Conservation (phyloP, 116 monocot genomes). For the Iris pallida region DNA sequence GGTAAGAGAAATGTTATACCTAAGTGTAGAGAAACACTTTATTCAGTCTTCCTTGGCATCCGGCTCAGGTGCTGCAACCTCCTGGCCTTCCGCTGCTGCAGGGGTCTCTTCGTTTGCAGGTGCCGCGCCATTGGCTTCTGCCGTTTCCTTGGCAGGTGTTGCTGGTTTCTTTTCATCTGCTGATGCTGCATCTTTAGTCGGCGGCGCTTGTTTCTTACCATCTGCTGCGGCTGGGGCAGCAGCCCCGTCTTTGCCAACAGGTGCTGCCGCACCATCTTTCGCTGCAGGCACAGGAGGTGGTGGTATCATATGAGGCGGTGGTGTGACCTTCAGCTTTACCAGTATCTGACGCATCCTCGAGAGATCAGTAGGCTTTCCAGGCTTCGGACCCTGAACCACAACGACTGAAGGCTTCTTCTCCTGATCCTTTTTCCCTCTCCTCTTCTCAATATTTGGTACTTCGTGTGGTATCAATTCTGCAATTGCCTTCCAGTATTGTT, state of each 20-base stretch:
- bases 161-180: not conserved
- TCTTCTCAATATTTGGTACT: slow-evolving; percentile 80
- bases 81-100: not conserved
- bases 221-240: slow-evolving; percentile 3
- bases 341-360: slow-evolving; percentile 78
- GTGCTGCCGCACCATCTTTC: slow-evolving; percentile 26
- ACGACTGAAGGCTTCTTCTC: slow-evolving; percentile 71
- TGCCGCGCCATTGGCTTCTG: not conserved
- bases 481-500: slow-evolving; percentile 88
- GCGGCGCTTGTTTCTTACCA: not conserved
- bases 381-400: slow-evolving; percentile 81
- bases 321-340: slow-evolving; percentile 63
- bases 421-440: slow-evolving; percentile 66
- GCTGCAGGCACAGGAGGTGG: slow-evolving; percentile 18
- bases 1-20: too few relatives aligned
- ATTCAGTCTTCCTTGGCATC: too few relatives aligned
- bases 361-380: slow-evolving; percentile 90
- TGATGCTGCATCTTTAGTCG: not conserved
- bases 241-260: slow-evolving; percentile 11
- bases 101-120: not conserved
- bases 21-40: too few relatives aligned
- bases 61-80: not conserved
- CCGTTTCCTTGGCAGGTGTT: not conserved
- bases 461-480: slow-evolving; percentile 80
- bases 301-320: slow-evolving; percentile 68